phyloP scores from a whole-genome alignment of 768 basidiomycete genomes.

The Mycena amicta region DNA sequence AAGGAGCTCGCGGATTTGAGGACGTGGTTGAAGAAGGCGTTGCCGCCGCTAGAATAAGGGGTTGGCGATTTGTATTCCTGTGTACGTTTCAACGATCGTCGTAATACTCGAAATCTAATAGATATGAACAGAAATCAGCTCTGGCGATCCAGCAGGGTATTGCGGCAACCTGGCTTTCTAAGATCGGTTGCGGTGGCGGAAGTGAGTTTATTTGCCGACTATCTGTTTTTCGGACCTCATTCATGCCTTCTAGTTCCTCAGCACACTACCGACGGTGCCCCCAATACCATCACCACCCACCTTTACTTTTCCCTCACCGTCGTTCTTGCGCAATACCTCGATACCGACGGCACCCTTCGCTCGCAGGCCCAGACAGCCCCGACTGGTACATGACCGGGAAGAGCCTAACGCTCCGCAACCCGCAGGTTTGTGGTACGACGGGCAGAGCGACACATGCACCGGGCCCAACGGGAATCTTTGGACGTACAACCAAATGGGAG shows the following conservation, averaged over 20 bases:
- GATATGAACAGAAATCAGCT: background rate
- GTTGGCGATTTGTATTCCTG: conserved; percentile 3
- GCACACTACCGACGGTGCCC: background rate
- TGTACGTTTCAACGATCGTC: conserved; percentile 5
- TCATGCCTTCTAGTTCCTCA: conserved; percentile 4
- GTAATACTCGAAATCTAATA: no score
- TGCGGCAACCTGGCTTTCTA: conserved; percentile 2
- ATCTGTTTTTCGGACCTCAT: background rate
- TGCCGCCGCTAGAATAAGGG: no score
- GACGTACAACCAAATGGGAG: conserved; percentile 12
- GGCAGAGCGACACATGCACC: background rate
- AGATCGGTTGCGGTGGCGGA: conserved; percentile 2
- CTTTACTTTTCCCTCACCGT: conserved; percentile 9
- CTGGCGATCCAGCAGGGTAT: background rate
- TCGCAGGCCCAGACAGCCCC: background rate
- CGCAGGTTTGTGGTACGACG: conserved; percentile 5
- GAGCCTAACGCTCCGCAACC: background rate
- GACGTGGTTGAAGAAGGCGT: conserved; percentile 65
- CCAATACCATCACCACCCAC: conserved; percentile 11
- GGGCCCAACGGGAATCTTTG: conserved; percentile 4
- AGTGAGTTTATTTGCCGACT: background rate
- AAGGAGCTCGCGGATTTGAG: conserved; percentile 73
- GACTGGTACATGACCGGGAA: conserved; percentile 5
- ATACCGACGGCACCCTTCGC: background rate
- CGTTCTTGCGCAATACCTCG: conserved; percentile 2